Percentiles rank a stretch among this genome's conserved stretches.
phyloP scores from a whole-genome alignment of 2,329 filamentous ascomycete species.

The Teratosphaeria zuluensis region DNA sequence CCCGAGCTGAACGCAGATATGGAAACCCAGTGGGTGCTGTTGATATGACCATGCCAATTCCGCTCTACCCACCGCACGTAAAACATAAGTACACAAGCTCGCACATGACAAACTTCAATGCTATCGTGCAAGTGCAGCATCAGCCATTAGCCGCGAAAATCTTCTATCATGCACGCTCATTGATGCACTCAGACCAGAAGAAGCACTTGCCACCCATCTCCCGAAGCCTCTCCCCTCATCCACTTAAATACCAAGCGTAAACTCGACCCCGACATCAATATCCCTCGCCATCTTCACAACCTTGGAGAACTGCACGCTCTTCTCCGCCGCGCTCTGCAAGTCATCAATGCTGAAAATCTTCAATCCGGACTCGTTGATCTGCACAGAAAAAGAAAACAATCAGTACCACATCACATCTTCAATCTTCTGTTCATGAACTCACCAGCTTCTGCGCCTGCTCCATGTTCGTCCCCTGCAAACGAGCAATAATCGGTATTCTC shows the following conservation, averaged over 20 bases:
- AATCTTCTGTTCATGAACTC: not conserved
- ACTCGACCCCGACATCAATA: constrained; percentile 94
- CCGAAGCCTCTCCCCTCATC: not conserved
- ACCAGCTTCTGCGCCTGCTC: constrained; percentile 73
- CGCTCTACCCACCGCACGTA: no score
- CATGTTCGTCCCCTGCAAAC: constrained; percentile 97
- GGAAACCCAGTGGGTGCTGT: no score
- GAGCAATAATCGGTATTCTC: constrained; percentile 90
- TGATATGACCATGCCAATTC: no score
- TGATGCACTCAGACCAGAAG: no score
- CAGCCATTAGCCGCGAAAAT: no score
- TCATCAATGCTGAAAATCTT: constrained; percentile 99
- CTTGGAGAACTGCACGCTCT: constrained; percentile 97
- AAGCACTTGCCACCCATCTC: no score
- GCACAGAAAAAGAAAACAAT: not conserved
- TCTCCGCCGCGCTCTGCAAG: constrained; percentile 92
- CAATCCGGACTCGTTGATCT: constrained; percentile 88
- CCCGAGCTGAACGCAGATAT: no score
- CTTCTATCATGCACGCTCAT: no score
- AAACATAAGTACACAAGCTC: no score
- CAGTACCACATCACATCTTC: not conserved
- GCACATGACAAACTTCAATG: no score
- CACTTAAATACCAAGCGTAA: constrained; percentile 85
- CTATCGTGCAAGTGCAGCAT: no score
- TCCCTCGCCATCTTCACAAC: constrained; percentile 97